A percentile compares a stretch with the other conserved stretches of the same genome.
phyloP scores from a whole-genome alignment of 306 rosid genomes.

The Prunus fruticosa region DNA sequence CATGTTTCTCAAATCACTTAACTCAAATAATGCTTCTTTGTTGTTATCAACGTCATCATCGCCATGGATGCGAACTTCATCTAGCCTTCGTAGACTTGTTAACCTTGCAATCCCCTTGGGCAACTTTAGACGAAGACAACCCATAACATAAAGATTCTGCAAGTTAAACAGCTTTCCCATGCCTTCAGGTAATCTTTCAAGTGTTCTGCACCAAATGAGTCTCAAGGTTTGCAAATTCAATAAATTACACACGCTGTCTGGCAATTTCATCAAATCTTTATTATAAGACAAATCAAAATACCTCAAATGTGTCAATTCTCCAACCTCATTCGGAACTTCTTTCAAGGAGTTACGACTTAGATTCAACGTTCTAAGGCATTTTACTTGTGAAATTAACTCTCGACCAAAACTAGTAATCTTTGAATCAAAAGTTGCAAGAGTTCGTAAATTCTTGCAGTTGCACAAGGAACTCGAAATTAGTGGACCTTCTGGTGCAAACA shows the following conservation, averaged over 20 bases:
- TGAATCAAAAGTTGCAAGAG: not conserved
- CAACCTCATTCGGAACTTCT: too few relatives aligned
- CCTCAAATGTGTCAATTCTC: too few relatives aligned
- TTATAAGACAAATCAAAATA: not conserved
- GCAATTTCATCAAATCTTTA: not conserved
- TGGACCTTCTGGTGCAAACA: not conserved
- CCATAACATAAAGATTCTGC: too few relatives aligned
- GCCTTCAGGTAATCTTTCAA: not conserved
- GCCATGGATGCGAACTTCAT: fast-evolving
- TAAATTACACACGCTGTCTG: not conserved
- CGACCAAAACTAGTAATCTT: not conserved
- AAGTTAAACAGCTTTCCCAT: too few relatives aligned
- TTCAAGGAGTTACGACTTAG: fast-evolving
- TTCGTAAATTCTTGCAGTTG: too few relatives aligned
- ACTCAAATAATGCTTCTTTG: too few relatives aligned
- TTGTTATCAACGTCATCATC: too few relatives aligned
- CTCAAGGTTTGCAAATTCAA: not conserved
- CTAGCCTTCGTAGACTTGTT: too few relatives aligned
- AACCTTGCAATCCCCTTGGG: too few relatives aligned
- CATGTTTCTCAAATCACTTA: too few relatives aligned
- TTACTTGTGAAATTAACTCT: not conserved
- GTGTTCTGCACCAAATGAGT: fast-evolving
- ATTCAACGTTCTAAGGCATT: not conserved
- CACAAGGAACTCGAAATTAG: not conserved
- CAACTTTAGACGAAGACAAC: too few relatives aligned